phyloP scores from a whole-genome alignment of 371 early-diverging fungal genomes.

The Mucor lusitanicus region DNA sequence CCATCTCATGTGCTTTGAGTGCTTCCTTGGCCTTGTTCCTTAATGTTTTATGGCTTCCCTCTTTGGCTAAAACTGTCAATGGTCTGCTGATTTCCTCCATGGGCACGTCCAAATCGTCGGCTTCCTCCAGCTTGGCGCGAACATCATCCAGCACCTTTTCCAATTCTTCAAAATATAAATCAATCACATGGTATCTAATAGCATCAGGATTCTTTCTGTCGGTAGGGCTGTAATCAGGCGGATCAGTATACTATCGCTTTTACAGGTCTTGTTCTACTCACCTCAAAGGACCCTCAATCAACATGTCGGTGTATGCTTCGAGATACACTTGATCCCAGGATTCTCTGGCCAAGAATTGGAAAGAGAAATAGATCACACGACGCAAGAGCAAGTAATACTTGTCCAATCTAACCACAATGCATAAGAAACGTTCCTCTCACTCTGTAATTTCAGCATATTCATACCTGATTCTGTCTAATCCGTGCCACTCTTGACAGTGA shows the following conservation, averaged over 20 bases:
- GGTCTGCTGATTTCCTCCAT: constrained; percentile 68
- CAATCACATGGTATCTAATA: constrained; percentile 78
- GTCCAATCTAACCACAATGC: constrained; percentile 62
- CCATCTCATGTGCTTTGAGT: constrained; percentile 28
- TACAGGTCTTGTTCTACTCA: constrained; percentile 22
- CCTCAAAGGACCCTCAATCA: constrained; percentile 72
- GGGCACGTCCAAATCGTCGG: constrained; percentile 52
- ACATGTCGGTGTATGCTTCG: constrained; percentile 59
- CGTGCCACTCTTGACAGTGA: constrained; percentile 83
- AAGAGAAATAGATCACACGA: constrained; percentile 68
- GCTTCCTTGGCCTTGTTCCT: constrained; percentile 58
- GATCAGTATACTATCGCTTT: neutral
- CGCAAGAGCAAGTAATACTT: constrained; percentile 85
- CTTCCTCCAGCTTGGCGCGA: constrained; percentile 32
- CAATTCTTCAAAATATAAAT: constrained; percentile 83
- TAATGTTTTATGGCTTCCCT: constrained; percentile 53
- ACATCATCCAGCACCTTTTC: constrained; percentile 61
- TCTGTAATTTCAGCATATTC: neutral
- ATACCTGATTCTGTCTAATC: constrained; percentile 84
- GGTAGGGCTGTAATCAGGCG: constrained; percentile 49
- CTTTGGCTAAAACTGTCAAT: constrained; percentile 60
- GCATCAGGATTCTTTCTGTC: constrained; percentile 71
- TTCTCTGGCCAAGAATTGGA: constrained; percentile 68
- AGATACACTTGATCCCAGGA: constrained; percentile 66
- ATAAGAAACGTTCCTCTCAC: neutral